phyloP scores from a whole-genome alignment of 192 early-diverging fungal genomes.

The Coemansia asiatica region DNA sequence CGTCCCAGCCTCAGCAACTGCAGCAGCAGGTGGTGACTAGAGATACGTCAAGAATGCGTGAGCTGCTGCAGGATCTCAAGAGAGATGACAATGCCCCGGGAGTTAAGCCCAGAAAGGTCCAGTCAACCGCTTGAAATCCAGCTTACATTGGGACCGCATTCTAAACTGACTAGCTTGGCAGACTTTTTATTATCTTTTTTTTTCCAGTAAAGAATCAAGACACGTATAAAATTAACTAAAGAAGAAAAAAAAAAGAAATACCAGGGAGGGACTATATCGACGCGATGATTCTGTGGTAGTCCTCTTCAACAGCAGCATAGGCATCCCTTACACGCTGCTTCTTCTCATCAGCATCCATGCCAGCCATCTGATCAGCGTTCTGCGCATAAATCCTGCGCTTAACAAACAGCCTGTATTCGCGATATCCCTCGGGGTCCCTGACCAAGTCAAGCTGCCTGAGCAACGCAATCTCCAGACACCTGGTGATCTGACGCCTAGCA shows the following conservation, averaged over 20 bases:
- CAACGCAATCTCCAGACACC: slow-evolving; percentile 80
- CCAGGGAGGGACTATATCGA: neutral
- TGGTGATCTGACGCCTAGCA: slow-evolving; percentile 75
- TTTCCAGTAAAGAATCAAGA: neutral
- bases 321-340: slow-evolving; percentile 76
- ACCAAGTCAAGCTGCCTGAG: slow-evolving; percentile 65
- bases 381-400: slow-evolving; percentile 81
- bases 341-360: slow-evolving; percentile 64
- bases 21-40: slow-evolving; percentile 20
- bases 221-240: neutral
- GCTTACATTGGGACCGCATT: too few relatives aligned
- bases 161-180: too few relatives aligned
- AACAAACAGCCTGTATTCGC: slow-evolving; percentile 73
- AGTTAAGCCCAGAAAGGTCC: slow-evolving; percentile 39
- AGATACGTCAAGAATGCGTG: slow-evolving; percentile 70
- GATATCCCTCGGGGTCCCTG: slow-evolving; percentile 43
- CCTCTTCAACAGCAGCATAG: slow-evolving; percentile 71
- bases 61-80: slow-evolving; percentile 69
- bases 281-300: slow-evolving; percentile 65
- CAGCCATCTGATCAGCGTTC: slow-evolving; percentile 72
- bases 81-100: slow-evolving; percentile 69
- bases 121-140: slow-evolving; percentile 8
- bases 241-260: neutral
- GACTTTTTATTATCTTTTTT: too few relatives aligned
- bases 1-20: slow-evolving; percentile 14